Percentiles rank a stretch among this genome's conserved stretches.
Evolutionary conservation across 305 asterid genomes (phyloP).

Genomic region (Fraxinus latifolia): DNA sequence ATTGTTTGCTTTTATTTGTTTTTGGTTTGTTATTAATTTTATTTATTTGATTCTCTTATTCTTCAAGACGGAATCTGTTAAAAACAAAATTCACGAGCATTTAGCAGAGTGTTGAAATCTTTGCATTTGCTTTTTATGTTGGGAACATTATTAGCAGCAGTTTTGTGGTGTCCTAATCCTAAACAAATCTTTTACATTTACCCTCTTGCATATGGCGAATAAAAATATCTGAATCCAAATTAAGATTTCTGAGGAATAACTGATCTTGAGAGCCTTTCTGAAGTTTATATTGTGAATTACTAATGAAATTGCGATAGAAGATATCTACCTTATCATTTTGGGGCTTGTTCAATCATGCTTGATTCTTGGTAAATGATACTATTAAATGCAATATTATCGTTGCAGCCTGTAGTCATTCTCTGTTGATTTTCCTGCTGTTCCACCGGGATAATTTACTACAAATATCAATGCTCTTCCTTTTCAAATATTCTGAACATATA

Average conservation of each 20-base stretch:
- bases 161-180: neutral
- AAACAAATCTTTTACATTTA: neutral
- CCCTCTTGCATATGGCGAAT: neutral
- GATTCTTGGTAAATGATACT: neutral
- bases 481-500: conserved; percentile 11
- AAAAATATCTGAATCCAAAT: neutral
- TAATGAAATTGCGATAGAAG: conserved; percentile 8
- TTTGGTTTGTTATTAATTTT: neutral
- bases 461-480: neutral
- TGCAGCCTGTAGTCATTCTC: neutral
- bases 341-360: conserved; percentile 4
- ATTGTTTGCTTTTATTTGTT: neutral
- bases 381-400: neutral
- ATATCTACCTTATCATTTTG: conserved; percentile 8
- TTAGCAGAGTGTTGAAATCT: neutral
- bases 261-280: neutral
- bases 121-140: neutral
- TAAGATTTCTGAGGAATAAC: neutral
- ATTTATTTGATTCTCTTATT: neutral
- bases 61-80: neutral
- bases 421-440: neutral
- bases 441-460: neutral
- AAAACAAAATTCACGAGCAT: neutral
- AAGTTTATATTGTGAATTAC: neutral
- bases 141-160: neutral